Percentiles rank a stretch among this genome's conserved stretches.
These are phyloP conservation scores for Podaxis carcinomalis DNA, from an alignment of 768 basidiomycete species.

Conservation along the genomic window DNA sequence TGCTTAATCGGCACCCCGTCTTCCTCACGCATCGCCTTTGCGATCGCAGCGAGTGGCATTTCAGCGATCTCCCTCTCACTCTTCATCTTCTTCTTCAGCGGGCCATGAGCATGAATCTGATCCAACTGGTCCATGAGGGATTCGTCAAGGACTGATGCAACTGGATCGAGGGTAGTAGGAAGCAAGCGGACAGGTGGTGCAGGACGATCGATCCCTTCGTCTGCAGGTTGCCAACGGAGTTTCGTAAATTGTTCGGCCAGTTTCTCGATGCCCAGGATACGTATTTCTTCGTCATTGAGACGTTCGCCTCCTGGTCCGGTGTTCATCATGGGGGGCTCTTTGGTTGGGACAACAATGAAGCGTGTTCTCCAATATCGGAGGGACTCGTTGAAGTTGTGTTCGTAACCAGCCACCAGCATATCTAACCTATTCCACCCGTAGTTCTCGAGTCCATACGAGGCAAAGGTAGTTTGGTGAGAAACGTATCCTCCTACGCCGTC, in stretches of 20 bases:
- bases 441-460: constrained; percentile 73
- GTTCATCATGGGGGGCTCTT: constrained; percentile 55
- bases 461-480: constrained; percentile 69
- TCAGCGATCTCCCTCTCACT: constrained; percentile 71
- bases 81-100: constrained; percentile 75
- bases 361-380: constrained; percentile 92
- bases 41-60: constrained; percentile 59
- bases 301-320: constrained; percentile 65
- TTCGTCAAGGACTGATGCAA: constrained; percentile 75
- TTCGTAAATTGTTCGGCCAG: constrained; percentile 86
- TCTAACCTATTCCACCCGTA: constrained; percentile 90
- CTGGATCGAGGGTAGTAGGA: constrained; percentile 81
- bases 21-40: constrained; percentile 82
- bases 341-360: constrained; percentile 87
- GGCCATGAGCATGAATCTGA: constrained; percentile 69
- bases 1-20: constrained; percentile 82
- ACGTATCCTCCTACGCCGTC: constrained; percentile 62
- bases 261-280: constrained; percentile 86
- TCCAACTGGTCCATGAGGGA: constrained; percentile 77
- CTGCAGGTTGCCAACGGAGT: constrained; percentile 71
- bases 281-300: constrained; percentile 82
- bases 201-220: constrained; percentile 44
- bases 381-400: constrained; percentile 75
- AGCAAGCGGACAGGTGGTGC: constrained; percentile 70
- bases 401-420: constrained; percentile 82